Conservation (phyloP, 23 red algal species). For the Gracilaria caudata region DNA sequence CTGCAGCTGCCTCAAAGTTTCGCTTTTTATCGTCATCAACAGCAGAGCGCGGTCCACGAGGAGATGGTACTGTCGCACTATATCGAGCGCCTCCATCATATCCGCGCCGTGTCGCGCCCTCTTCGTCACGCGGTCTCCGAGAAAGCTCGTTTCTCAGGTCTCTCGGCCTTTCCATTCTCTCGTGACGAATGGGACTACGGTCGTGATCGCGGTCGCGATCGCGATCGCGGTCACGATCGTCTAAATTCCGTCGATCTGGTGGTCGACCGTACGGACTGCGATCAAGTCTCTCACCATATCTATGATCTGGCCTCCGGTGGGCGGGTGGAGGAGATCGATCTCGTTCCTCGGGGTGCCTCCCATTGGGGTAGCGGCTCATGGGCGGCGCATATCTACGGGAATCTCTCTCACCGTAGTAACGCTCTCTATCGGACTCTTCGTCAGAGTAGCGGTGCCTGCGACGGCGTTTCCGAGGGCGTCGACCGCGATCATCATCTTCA, state of each 20-base stretch:
- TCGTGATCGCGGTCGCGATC: not conserved
- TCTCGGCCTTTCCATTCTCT: not conserved
- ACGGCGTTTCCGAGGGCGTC: constrained; percentile 10
- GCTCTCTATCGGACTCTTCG: constrained; percentile 29
- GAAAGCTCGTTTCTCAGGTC: constrained; percentile 5
- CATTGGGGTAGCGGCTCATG: not conserved
- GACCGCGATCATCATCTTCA: constrained; percentile 22
- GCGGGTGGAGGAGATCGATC: not conserved
- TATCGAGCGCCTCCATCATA: not conserved
- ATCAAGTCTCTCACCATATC: constrained; percentile 17
- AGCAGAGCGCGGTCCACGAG: not conserved
- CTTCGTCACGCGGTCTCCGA: constrained; percentile 17
- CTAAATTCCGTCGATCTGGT: constrained; percentile 10
- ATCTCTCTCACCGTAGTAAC: constrained; percentile 6
- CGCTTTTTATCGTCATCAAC: not conserved
- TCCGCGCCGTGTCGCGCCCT: not conserved
- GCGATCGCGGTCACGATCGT: constrained; percentile 8
- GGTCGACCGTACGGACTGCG: constrained; percentile 21
- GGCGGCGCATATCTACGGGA: constrained; percentile 4
- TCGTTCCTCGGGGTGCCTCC: not conserved
- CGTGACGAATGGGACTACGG: not conserved
- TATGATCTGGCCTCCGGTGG: constrained; percentile 7
- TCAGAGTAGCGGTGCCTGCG: constrained; percentile 32
- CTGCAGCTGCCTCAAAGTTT: not conserved
- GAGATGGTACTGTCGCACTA: not conserved